Percentiles rank a stretch among this genome's conserved stretches.
Conservation (phyloP, 1,284 basidiomycete genomes). For the Amylostereum chailletii region DNA sequence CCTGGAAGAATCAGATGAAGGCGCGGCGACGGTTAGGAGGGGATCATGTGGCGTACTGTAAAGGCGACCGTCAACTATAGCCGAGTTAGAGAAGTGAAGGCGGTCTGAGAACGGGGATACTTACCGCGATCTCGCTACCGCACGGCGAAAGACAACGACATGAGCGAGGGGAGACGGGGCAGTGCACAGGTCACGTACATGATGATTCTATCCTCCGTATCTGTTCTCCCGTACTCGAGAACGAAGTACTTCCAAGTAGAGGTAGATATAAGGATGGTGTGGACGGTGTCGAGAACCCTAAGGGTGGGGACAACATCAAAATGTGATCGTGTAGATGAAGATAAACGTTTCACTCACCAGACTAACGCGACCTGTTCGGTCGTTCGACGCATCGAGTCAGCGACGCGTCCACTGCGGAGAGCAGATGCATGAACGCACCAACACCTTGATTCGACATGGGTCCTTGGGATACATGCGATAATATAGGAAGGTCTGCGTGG, state of each 20-base stretch:
- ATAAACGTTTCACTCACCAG: not conserved
- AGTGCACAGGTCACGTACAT: not conserved
- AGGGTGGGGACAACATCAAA: conserved; percentile 1
- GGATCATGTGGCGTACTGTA: not conserved
- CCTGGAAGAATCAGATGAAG: no score
- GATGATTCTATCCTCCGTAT: not conserved
- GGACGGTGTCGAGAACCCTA: not conserved
- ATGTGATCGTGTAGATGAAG: not conserved
- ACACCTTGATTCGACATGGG: conserved; percentile 2
- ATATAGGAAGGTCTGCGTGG: conserved; percentile 10
- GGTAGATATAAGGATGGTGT: not conserved
- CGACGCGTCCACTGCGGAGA: no score
- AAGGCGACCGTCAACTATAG: not conserved
- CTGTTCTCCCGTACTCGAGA: not conserved
- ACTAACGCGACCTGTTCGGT: conserved; percentile 1
- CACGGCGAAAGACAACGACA: conserved; percentile 14
- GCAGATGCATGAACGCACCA: conserved; percentile 2
- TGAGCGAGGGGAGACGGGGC: not conserved
- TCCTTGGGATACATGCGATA: conserved; percentile 9
- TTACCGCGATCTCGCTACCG: conserved; percentile 34
- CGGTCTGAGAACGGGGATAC: conserved; percentile 10
- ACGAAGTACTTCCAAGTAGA: not conserved
- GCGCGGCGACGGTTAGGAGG: no score
- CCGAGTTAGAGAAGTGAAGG: not conserved
- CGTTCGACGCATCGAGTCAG: no score